Percentiles rank a stretch among this genome's conserved stretches.
phyloP scores from a whole-genome alignment of 495 filamentous ascomycete genomes.

The Penicillium steckii region DNA sequence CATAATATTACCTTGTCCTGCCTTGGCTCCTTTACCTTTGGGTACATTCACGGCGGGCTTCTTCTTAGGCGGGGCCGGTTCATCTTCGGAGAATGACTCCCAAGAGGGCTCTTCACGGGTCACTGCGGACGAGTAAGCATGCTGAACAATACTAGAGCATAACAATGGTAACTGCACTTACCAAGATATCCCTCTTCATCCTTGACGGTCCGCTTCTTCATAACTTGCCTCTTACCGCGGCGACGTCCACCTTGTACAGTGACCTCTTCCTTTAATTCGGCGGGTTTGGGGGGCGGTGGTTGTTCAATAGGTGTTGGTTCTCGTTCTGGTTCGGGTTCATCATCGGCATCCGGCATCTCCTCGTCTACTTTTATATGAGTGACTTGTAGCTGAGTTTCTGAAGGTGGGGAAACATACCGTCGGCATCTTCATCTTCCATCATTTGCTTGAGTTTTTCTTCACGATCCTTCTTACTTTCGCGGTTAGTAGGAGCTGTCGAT shows the following conservation, averaged over 20 bases:
- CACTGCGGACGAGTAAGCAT: slow-evolving; percentile 54
- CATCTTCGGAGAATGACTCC: slow-evolving; percentile 96
- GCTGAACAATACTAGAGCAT: not conserved
- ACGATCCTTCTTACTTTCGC: slow-evolving; percentile 65
- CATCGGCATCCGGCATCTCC: slow-evolving; percentile 49
- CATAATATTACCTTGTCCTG: slow-evolving; percentile 86
- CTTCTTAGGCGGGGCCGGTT: slow-evolving; percentile 67
- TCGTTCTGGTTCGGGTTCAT: slow-evolving; percentile 46
- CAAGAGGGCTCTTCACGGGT: slow-evolving; percentile 84
- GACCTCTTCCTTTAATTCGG: slow-evolving; percentile 41
- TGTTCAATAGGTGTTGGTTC: slow-evolving; percentile 51
- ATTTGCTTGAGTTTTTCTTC: slow-evolving; percentile 73
- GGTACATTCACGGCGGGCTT: slow-evolving; percentile 49
- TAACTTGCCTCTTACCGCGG: slow-evolving; percentile 77
- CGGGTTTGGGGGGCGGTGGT: slow-evolving; percentile 38
- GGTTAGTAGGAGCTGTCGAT: slow-evolving; percentile 31
- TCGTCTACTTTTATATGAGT: slow-evolving; percentile 32
- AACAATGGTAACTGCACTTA: slow-evolving; percentile 39
- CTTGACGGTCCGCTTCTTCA: slow-evolving; percentile 85
- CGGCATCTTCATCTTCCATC: slow-evolving; percentile 78
- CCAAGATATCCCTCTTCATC: slow-evolving; percentile 94
- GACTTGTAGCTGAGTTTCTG: not conserved
- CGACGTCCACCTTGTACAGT: slow-evolving; percentile 63
- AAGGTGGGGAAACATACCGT: slow-evolving; percentile 15
- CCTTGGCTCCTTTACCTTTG: slow-evolving; percentile 62